Evolutionary conservation across 208 protist species (phyloP).

Genomic region (Endotrypanum monterogeii): DNA sequence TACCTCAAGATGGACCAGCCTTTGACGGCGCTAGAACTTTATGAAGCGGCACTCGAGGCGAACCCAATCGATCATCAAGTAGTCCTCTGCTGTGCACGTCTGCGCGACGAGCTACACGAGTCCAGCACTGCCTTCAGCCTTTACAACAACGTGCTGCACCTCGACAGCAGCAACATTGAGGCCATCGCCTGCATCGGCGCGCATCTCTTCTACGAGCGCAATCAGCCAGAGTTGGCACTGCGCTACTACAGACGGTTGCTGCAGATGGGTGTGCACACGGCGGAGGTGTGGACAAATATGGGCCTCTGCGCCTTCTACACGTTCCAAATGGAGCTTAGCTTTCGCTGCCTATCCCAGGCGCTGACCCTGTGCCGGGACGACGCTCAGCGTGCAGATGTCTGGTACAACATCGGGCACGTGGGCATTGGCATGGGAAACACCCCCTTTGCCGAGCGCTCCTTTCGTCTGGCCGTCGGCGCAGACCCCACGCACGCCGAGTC

Average conservation of each 20-base stretch:
- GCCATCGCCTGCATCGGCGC: conserved; percentile 94
- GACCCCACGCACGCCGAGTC: conserved; percentile 92
- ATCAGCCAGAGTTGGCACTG: conserved; percentile 94
- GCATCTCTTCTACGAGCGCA: conserved; percentile 94
- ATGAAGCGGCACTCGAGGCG: conserved; percentile 63
- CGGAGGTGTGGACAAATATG: conserved; percentile 96
- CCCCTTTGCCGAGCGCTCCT: conserved; percentile 89
- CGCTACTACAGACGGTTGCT: conserved; percentile 94
- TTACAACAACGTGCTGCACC: conserved; percentile 83
- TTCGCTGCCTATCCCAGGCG: conserved; percentile 92
- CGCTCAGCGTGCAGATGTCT: conserved; percentile 83
- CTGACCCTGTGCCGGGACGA: conserved; percentile 74
- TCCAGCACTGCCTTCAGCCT: conserved; percentile 64
- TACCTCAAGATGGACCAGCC: conserved; percentile 94
- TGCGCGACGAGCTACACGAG: conserved; percentile 93
- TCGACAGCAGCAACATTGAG: conserved; percentile 94
- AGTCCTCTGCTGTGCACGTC: conserved; percentile 83
- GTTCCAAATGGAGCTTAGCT: conserved; percentile 93
- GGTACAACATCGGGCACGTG: conserved; percentile 97
- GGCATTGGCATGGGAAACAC: conserved; percentile 93
- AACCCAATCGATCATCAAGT: conserved; percentile 91
- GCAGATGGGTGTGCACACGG: conserved; percentile 93
- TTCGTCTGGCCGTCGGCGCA: conserved; percentile 87
- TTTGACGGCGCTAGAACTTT: conserved; percentile 92
- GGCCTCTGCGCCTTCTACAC: conserved; percentile 95